These are phyloP conservation scores for Calonectria pseudoreteaudii DNA, from an alignment of 2,329 filamentous ascomycete genomes.

Conservation along the genomic window DNA sequence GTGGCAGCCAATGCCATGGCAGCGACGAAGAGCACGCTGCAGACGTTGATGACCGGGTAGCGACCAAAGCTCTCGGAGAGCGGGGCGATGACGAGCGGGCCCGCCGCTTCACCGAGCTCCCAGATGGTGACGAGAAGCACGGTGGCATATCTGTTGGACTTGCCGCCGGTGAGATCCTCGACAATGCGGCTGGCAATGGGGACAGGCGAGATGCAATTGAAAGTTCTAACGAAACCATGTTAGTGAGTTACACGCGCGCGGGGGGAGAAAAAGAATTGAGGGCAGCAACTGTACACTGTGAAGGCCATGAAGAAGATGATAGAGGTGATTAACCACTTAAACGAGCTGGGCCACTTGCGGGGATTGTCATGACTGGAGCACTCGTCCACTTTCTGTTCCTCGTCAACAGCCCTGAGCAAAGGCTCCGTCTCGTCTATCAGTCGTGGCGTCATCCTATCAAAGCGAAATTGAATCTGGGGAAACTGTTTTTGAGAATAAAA, in stretches of 20 bases:
- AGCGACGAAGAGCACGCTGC: conserved; percentile 63
- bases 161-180: background rate
- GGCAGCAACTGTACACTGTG: background rate
- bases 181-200: background rate
- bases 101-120: conserved; percentile 74
- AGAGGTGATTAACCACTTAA: background rate
- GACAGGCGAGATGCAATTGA: background rate
- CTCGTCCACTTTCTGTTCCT: background rate
- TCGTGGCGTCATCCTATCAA: background rate
- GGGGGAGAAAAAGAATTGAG: no score
- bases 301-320: conserved; percentile 1
- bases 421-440: background rate
- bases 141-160: background rate
- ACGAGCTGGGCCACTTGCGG: background rate
- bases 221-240: background rate
- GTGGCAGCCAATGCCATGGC: conserved; percentile 48
- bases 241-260: background rate
- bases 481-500: background rate
- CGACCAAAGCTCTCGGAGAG: conserved; percentile 71
- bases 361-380: background rate
- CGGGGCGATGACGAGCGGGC: conserved; percentile 71
- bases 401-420: background rate
- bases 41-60: conserved; percentile 64
- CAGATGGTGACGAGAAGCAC: conserved; percentile 76
- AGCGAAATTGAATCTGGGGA: background rate